These are phyloP conservation scores for Clavariopsis aquatica DNA, from an alignment of 495 filamentous ascomycete genomes.

Conservation along the genomic window DNA sequence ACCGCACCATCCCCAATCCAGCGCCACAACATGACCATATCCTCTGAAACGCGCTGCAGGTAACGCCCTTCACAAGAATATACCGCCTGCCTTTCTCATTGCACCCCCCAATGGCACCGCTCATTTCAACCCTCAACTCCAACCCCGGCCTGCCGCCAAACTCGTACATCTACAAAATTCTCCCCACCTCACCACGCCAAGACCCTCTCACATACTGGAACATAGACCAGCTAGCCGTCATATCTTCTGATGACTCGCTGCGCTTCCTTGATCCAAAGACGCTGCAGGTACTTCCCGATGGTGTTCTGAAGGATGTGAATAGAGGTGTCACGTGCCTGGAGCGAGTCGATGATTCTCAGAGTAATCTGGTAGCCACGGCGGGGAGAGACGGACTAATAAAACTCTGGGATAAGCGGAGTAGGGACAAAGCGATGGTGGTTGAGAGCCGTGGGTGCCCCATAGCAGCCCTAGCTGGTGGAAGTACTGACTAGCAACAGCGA, in stretches of 20 bases:
- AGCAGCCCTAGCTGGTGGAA: not conserved
- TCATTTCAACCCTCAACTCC: constrained; percentile 16
- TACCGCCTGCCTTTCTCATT: not conserved
- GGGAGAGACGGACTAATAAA: constrained; percentile 63
- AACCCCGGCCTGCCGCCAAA: constrained; percentile 31
- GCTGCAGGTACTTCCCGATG: constrained; percentile 28
- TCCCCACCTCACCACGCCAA: constrained; percentile 22
- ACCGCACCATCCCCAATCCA: constrained; percentile 3
- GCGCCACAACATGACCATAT: not conserved
- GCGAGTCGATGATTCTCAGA: constrained; percentile 46
- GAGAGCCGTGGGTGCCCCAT: constrained; percentile 25
- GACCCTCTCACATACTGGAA: constrained; percentile 25
- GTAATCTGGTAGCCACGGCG: constrained; percentile 55
- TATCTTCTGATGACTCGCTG: constrained; percentile 54
- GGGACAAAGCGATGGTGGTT: constrained; percentile 29
- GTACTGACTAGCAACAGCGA: constrained; percentile 37
- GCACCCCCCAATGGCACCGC: constrained; percentile 20
- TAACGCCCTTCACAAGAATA: not conserved
- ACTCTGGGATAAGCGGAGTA: constrained; percentile 57
- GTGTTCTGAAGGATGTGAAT: constrained; percentile 51
- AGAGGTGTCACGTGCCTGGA: constrained; percentile 60
- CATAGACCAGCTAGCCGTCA: constrained; percentile 38
- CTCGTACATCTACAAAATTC: constrained; percentile 40
- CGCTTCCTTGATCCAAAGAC: constrained; percentile 54
- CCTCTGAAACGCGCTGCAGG: not conserved